Conservation (phyloP, 495 filamentous ascomycete genomes). For the Penicillium soppii region DNA sequence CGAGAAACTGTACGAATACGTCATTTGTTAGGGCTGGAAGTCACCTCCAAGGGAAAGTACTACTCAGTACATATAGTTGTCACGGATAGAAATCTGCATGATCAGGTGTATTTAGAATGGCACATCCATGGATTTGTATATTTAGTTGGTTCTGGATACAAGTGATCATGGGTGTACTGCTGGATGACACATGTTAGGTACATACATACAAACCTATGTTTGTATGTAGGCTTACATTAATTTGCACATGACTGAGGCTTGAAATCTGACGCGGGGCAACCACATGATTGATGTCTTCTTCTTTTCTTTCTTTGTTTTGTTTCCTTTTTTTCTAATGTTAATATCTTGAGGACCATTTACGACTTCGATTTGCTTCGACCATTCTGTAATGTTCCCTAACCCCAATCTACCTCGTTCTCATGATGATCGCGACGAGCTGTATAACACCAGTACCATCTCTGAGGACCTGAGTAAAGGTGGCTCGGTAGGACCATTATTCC, state of each 20-base stretch:
- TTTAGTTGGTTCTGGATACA: no score
- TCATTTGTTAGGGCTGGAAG: neutral
- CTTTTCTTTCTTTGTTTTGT: neutral
- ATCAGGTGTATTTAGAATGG: no score
- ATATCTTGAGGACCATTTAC: neutral
- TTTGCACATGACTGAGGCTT: no score
- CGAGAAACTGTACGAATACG: neutral
- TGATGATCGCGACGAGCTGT: neutral
- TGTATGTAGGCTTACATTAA: no score
- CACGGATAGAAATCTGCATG: no score
- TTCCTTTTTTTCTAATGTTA: neutral
- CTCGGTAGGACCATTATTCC: neutral
- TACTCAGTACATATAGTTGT: no score
- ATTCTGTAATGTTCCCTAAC: neutral
- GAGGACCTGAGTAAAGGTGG: neutral
- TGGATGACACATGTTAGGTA: no score
- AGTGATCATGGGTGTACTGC: no score
- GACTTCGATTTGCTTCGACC: neutral
- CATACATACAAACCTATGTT: no score
- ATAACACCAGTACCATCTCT: slow-evolving; percentile 2
- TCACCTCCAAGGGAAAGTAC: neutral
- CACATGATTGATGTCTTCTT: no score
- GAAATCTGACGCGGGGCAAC: no score
- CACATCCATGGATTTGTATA: no score
- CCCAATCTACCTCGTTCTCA: neutral